Conservation (phyloP, 164 flowering plant species). For the Cinnamomum micranthum region DNA sequence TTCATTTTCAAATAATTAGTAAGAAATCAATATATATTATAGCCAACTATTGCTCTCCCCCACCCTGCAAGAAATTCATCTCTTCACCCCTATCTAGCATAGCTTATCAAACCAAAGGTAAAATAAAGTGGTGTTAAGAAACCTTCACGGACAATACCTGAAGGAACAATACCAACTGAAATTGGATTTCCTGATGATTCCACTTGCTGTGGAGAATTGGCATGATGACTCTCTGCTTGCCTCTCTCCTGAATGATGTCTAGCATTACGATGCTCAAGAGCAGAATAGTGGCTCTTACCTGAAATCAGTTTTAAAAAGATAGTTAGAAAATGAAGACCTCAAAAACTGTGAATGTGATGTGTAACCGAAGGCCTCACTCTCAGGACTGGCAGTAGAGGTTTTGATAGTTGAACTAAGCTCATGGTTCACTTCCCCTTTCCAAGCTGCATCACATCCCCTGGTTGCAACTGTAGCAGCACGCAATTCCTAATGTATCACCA, state of each 20-base stretch:
- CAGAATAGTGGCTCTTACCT: slow-evolving; percentile 36
- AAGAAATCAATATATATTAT: too few species aligned
- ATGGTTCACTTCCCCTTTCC: slow-evolving; percentile 46
- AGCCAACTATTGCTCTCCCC: too few species aligned
- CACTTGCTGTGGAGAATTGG: slow-evolving; percentile 37
- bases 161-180: slow-evolving; percentile 36
- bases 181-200: slow-evolving; percentile 48
- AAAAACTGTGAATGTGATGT: slow-evolving; percentile 2
- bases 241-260: slow-evolving; percentile 21
- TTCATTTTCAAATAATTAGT: too few species aligned
- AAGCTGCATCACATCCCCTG: slow-evolving; percentile 40
- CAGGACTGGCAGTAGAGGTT: slow-evolving; percentile 33
- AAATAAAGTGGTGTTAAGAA: background rate
- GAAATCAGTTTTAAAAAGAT: slow-evolving; percentile 10
- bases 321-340: slow-evolving; percentile 1
- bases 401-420: slow-evolving; percentile 20
- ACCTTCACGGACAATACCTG: slow-evolving; percentile 36
- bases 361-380: slow-evolving; percentile 27
- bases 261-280: slow-evolving; percentile 21
- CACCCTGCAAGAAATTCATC: too few species aligned
- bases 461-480: slow-evolving; percentile 39
- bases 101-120: too few species aligned
- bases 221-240: slow-evolving; percentile 22
- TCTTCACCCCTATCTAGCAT: too few species aligned
- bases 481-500: slow-evolving; percentile 40